A percentile compares a stretch with the other conserved stretches of the same genome.
phyloP scores from a whole-genome alignment of 345 rosid genomes.

The Camelina sativa region DNA sequence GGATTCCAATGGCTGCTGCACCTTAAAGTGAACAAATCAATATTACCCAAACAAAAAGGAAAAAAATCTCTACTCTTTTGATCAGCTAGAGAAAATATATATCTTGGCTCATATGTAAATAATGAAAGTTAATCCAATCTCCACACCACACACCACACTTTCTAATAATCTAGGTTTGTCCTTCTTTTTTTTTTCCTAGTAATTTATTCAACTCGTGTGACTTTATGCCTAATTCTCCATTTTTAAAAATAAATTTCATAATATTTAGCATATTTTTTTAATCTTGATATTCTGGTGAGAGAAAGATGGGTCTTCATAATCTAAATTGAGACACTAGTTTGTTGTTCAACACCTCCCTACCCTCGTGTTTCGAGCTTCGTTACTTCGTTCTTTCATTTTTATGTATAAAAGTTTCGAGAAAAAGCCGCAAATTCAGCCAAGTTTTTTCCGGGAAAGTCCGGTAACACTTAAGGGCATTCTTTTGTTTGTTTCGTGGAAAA shows the following conservation, averaged over 20 bases:
- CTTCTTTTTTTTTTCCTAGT: not conserved
- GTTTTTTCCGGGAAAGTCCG: constrained; percentile 36
- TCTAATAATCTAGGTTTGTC: constrained; percentile 10
- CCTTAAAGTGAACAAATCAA: constrained; percentile 33
- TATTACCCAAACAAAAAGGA: not conserved
- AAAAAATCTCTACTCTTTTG: not conserved
- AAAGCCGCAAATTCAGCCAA: constrained; percentile 34
- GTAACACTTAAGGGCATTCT: not conserved
- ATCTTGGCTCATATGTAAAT: not conserved
- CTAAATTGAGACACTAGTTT: constrained; percentile 35
- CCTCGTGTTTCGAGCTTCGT: constrained; percentile 33
- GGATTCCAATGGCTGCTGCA: constrained; percentile 28
- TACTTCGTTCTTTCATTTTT: not conserved
- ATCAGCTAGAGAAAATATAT: not conserved
- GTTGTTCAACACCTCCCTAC: constrained; percentile 26
- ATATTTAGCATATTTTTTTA: no score
- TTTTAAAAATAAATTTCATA: not conserved
- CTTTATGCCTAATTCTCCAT: constrained; percentile 30
- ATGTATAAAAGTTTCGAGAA: not conserved
- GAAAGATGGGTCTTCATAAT: constrained; percentile 29
- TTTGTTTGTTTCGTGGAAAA: constrained; percentile 33
- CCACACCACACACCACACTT: not conserved
- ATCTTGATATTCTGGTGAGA: constrained; percentile 29
- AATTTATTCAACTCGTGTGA: constrained; percentile 26
- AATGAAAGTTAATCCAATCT: constrained; percentile 5